Percentiles rank a stretch among this genome's conserved stretches.
These are phyloP conservation scores for Camellia granthamiana DNA, from an alignment of 148 eudicot genomes.

Conservation along the genomic window DNA sequence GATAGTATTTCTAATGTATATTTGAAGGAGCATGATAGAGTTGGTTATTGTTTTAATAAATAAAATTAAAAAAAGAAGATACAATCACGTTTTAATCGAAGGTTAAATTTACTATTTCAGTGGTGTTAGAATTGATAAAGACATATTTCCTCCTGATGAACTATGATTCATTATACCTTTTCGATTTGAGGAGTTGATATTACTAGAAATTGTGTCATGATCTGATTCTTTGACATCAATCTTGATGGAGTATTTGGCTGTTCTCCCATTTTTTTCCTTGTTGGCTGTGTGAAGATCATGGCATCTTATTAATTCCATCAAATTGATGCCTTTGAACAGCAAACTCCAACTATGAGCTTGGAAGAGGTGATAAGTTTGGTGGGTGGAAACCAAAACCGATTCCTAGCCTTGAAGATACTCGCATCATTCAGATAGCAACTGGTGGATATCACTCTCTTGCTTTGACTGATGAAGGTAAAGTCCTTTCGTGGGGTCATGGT, in stretches of 20 bases:
- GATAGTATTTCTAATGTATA: not conserved
- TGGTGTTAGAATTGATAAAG: not conserved
- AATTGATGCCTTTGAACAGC: constrained; percentile 41
- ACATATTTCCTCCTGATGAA: not conserved
- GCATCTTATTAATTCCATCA: constrained; percentile 1
- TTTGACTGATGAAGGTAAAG: constrained; percentile 82
- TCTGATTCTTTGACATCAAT: not conserved
- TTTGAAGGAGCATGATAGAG: not conserved
- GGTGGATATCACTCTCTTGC: constrained; percentile 98
- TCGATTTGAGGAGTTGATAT: not conserved
- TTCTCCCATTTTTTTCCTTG: not conserved
- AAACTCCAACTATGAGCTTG: constrained; percentile 92
- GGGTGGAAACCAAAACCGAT: constrained; percentile 83
- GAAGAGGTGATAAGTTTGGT: constrained; percentile 84
- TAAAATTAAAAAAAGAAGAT: not conserved
- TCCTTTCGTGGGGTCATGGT: constrained; percentile 98
- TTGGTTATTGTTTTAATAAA: not conserved
- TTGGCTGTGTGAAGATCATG: not conserved
- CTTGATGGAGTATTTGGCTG: not conserved
- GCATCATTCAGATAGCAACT: constrained; percentile 71
- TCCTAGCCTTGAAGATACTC: constrained; percentile 58
- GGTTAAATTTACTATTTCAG: not conserved
- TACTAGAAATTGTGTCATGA: not conserved
- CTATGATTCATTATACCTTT: not conserved
- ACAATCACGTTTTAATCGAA: not conserved